Base-by-base conservation (phyloP, 257 asterid genomes). In the Penstemon barbatus region DNA sequence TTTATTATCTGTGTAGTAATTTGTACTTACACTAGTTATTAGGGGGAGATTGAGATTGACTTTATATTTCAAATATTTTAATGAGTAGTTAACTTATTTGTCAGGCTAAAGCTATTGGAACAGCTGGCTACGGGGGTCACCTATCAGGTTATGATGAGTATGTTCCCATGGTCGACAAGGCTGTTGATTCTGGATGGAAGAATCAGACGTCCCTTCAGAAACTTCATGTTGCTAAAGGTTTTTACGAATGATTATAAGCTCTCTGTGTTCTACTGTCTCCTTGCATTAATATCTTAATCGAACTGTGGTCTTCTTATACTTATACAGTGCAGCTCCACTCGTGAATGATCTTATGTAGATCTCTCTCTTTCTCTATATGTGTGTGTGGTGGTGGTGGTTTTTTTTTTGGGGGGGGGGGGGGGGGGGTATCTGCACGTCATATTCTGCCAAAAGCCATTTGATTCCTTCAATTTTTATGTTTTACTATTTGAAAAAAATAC, bases 101-200 rank as follows among this genome's bases (percentile, higher is more conserved):
- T 50, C 84, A 89, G 96, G 88, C 81, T 5, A 89, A 78, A 84
- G 73, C 66, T 72, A 58, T 63, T 69, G 93, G 96, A 79, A 57
- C 82, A 48, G 54, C 81, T 11, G 69, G 84, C 67, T 74, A 76
- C 69, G 72, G 71, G 63, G 74, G 83, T 55, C 81, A 70, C 67
- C 80, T 83, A 48, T 77, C 85, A 33, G 90, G 90, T 77, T 86
- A 86, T 56, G 91, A 84, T 72, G 96, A 86, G 77, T 84, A 82
- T 82, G 90, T 88, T 61, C 96, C 96, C 57, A 86, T 88, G 86
- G 96, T 88, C 51, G 96, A 88, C 84, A 88, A 88, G 82, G 92
- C 88, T 49, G 92, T 88, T 75, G 92, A 84, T 81, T 82, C 96
- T 71, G 90, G 74, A 58, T 80, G 80, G 76, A 84, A 84, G 79